These are phyloP conservation scores for Polytrichum formosum DNA, from an alignment of 225 moss, liverwort and hornwort genomes.

Conservation along the genomic window DNA sequence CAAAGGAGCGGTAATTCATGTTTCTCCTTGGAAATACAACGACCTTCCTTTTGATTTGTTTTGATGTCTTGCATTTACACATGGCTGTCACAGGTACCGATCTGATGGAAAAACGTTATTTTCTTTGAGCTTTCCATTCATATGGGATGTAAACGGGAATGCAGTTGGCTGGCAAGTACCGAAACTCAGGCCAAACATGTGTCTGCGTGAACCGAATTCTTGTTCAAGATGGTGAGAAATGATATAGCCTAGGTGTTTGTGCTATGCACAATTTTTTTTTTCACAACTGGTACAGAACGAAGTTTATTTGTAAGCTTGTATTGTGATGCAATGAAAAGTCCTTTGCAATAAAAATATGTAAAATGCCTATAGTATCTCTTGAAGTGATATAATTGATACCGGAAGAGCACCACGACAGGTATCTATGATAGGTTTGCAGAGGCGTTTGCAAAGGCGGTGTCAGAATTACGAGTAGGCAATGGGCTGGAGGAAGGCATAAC, in stretches of 20 bases:
- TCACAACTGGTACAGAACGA: too few relatives aligned
- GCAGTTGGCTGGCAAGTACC: conserved; percentile 87
- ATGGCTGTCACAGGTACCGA: conserved; percentile 2
- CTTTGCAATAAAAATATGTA: too few relatives aligned
- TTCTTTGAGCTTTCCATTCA: too few relatives aligned
- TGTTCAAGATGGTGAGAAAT: conserved; percentile 76
- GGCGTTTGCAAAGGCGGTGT: conserved; percentile 77
- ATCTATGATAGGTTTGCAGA: conserved; percentile 79
- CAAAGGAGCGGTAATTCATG: conserved; percentile 59
- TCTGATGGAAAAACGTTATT: background rate
- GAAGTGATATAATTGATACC: conserved; percentile 13
- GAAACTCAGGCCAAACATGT: conserved; percentile 90
- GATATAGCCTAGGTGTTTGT: too few relatives aligned
- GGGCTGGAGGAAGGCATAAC: conserved; percentile 78
- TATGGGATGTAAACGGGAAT: conserved; percentile 10
- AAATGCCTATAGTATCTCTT: too few relatives aligned
- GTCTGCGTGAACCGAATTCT: conserved; percentile 87
- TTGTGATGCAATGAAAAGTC: too few relatives aligned
- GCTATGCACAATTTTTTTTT: too few relatives aligned
- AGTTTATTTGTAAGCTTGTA: too few relatives aligned
- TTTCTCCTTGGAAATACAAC: conserved; percentile 2
- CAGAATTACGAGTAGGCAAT: conserved; percentile 69
- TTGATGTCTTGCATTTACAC: background rate
- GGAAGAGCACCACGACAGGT: conserved; percentile 23
- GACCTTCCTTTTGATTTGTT: conserved; percentile 1